Evolutionary conservation across 1,139 yeast species (phyloP).

Genomic region (Protomyces arabidopsidicola): DNA sequence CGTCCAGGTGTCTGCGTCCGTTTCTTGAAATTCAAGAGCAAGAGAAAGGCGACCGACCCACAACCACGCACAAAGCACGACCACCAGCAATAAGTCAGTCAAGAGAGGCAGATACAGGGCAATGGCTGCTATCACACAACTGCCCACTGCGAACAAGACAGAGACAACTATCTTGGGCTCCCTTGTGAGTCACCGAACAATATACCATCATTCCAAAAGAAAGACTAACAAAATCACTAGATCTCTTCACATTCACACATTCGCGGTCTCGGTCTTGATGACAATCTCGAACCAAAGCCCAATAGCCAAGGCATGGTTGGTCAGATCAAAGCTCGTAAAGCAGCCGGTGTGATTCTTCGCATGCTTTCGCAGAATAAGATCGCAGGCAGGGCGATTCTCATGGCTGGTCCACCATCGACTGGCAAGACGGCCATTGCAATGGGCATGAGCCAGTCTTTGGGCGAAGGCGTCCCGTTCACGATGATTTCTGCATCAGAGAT

Average conservation of each 20-base stretch:
- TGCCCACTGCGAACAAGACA: neutral
- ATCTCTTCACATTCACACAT: conserved; percentile 77
- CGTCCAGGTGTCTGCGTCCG: too few relatives aligned
- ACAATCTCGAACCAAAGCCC: conserved; percentile 70
- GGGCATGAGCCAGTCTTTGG: conserved; percentile 88
- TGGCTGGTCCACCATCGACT: conserved; percentile 98
- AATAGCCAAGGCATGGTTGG: conserved; percentile 95
- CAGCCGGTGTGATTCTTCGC: conserved; percentile 88
- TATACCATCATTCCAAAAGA: neutral
- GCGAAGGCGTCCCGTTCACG: conserved; percentile 90
- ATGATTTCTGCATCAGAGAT: conserved; percentile 92
- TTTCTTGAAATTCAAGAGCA: too few relatives aligned
- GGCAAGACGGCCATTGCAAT: conserved; percentile 99
- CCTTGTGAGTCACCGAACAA: neutral
- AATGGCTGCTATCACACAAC: neutral
- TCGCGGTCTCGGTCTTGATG: conserved; percentile 84
- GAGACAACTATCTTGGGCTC: neutral
- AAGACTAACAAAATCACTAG: neutral
- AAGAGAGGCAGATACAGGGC: too few relatives aligned
- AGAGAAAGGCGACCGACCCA: too few relatives aligned
- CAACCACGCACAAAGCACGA: too few relatives aligned
- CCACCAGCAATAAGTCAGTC: too few relatives aligned
- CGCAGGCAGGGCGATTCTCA: conserved; percentile 92
- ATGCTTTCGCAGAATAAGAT: conserved; percentile 92
- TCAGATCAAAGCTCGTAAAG: conserved; percentile 87